Conservation (phyloP, 768 basidiomycete genomes). For the Leccinum arenicola region DNA sequence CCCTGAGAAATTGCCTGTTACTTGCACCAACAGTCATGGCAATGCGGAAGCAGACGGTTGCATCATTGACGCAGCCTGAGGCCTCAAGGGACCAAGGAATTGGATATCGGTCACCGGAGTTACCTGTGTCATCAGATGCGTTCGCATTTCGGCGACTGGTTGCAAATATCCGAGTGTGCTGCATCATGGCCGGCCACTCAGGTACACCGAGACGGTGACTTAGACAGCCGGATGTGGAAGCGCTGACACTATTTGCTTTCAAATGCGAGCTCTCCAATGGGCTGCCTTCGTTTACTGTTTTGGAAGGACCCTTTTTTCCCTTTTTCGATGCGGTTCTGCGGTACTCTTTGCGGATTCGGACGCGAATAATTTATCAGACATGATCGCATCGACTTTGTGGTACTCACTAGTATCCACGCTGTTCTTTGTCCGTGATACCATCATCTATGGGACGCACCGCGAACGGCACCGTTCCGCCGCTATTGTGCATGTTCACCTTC, state of each 20-base stretch:
- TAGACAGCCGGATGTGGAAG: background rate
- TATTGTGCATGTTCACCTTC: constrained; percentile 14
- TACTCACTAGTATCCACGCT: background rate
- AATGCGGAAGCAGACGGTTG: background rate
- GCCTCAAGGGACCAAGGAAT: background rate
- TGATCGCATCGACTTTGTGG: background rate
- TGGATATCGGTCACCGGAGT: background rate
- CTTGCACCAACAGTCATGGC: background rate
- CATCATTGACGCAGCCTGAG: background rate
- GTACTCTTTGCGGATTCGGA: background rate
- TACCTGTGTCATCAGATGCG: background rate
- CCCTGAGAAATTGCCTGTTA: constrained; percentile 2
- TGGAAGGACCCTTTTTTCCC: background rate
- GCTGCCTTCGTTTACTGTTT: background rate
- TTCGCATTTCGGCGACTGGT: background rate
- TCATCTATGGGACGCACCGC: background rate
- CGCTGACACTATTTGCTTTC: background rate
- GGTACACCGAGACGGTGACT: background rate
- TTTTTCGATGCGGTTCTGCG: background rate
- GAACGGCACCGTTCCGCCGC: background rate
- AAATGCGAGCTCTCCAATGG: background rate
- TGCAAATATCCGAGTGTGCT: background rate
- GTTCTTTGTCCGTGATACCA: background rate
- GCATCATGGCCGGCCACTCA: background rate
- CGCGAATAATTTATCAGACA: constrained; percentile 1